Evolutionary conservation across 306 rosid genomes (phyloP).

Genomic region (Oemleria cerasiformis): DNA sequence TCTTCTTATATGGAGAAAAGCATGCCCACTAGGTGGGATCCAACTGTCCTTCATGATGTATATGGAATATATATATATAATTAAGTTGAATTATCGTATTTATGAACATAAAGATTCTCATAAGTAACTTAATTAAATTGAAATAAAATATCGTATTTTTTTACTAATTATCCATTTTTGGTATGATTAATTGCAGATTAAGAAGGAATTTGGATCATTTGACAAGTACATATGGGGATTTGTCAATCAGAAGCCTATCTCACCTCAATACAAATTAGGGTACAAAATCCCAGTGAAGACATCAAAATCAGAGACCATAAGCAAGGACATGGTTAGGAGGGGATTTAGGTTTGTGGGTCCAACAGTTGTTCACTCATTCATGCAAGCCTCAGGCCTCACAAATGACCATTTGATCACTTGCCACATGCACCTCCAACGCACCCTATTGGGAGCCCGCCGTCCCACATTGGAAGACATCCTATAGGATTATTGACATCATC

Average conservation of each 20-base stretch:
- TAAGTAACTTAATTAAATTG: too few species aligned
- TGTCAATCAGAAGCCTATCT: slow-evolving; percentile 78
- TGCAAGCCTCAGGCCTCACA: slow-evolving; percentile 94
- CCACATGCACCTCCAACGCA: slow-evolving; percentile 83
- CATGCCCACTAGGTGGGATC: slow-evolving; percentile 31
- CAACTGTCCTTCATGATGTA: slow-evolving; percentile 26
- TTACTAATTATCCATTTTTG: background rate
- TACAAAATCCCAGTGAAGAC: slow-evolving; percentile 94
- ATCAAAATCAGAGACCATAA: slow-evolving; percentile 91
- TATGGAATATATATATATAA: background rate
- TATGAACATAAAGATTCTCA: too few species aligned
- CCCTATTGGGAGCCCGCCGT: slow-evolving; percentile 36
- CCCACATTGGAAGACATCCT: slow-evolving; percentile 26
- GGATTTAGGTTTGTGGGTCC: slow-evolving; percentile 92
- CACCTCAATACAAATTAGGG: slow-evolving; percentile 79
- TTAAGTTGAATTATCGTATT: background rate
- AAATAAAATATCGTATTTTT: background rate
- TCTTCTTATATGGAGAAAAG: slow-evolving; percentile 30
- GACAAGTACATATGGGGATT: slow-evolving; percentile 89
- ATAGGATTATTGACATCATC: slow-evolving; percentile 27
- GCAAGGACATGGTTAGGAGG: slow-evolving; percentile 94
- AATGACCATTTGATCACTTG: slow-evolving; percentile 88
- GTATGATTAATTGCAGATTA: slow-evolving; percentile 44
- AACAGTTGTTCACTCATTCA: slow-evolving; percentile 89
- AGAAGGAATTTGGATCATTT: slow-evolving; percentile 74